phyloP scores from a whole-genome alignment of 2,329 filamentous ascomycete genomes.

The Corniculantispora saksenae region DNA sequence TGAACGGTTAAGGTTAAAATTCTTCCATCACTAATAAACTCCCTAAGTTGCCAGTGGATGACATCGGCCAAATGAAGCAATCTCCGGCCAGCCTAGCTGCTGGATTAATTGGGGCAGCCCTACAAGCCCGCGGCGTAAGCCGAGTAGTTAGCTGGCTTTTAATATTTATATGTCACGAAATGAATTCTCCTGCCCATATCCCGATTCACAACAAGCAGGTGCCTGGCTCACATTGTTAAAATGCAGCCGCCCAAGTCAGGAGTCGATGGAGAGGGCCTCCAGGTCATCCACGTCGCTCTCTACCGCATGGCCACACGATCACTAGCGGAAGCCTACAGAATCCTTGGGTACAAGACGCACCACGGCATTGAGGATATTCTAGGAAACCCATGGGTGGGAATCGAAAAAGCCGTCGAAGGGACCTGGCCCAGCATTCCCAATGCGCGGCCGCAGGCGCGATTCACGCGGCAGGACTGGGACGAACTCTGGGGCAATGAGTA shows the following conservation, averaged over 20 bases:
- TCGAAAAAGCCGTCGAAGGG: constrained; percentile 4
- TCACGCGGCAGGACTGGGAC: constrained; percentile 28
- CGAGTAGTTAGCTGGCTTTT: too few species aligned
- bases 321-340: constrained; percentile 18
- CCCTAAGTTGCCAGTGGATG: not conserved
- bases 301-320: constrained; percentile 20
- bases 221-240: not conserved
- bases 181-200: too few species aligned
- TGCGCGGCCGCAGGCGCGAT: constrained; percentile 17
- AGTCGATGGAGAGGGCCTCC: constrained; percentile 1
- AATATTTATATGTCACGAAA: too few species aligned
- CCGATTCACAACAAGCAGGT: too few species aligned
- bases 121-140: not conserved
- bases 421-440: constrained; percentile 18
- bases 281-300: constrained; percentile 17
- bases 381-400: constrained; percentile 1
- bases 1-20: too few species aligned
- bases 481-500: constrained; percentile 26
- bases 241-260: not conserved
- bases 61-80: not conserved
- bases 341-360: constrained; percentile 23
- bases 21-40: too few species aligned
- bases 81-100: not conserved
- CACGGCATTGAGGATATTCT: constrained; percentile 19
- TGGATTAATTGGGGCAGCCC: not conserved